Conservation (phyloP, 257 asterid genomes). For the Nyctanthes arbortristis region DNA sequence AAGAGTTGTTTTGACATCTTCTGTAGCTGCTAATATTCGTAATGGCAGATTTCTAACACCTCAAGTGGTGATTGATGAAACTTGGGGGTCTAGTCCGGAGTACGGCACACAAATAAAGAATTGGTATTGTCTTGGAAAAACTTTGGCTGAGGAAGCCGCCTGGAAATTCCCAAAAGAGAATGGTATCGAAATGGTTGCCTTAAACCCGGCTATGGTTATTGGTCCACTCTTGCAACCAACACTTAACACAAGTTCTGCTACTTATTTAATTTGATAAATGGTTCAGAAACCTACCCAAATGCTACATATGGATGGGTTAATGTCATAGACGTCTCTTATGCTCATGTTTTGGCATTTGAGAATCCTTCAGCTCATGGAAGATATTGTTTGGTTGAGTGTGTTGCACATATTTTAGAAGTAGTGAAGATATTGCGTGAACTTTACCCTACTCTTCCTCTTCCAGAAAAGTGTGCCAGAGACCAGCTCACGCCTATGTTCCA, state of each 20-base stretch:
- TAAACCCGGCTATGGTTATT: slow-evolving; percentile 62
- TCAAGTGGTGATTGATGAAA: too few relatives aligned
- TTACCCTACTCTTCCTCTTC: slow-evolving; percentile 10
- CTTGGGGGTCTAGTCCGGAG: slow-evolving; percentile 70
- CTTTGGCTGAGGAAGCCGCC: too few relatives aligned
- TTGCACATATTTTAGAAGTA: slow-evolving; percentile 15
- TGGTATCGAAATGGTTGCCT: slow-evolving; percentile 46
- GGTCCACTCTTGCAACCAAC: too few relatives aligned
- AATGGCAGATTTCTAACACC: slow-evolving; percentile 41
- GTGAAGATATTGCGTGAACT: slow-evolving; percentile 13
- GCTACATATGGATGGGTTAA: too few relatives aligned
- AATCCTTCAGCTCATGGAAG: slow-evolving; percentile 21
- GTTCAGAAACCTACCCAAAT: too few relatives aligned
- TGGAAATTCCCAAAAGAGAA: too few relatives aligned
- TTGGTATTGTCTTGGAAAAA: slow-evolving; percentile 51
- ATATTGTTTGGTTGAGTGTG: slow-evolving; percentile 21
- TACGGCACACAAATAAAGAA: slow-evolving; percentile 46
- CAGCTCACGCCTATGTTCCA: slow-evolving; percentile 12
- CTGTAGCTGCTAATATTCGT: slow-evolving; percentile 46
- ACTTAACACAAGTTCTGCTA: too few relatives aligned
- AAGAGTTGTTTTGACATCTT: too few relatives aligned
- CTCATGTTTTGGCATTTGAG: too few relatives aligned
- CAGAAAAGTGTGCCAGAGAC: slow-evolving; percentile 20
- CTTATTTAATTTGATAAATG: slow-evolving; percentile 43
- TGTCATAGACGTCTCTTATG: too few relatives aligned